Conservation (phyloP, 179 eudicot genomes). For the Heliamphora pulchella region DNA sequence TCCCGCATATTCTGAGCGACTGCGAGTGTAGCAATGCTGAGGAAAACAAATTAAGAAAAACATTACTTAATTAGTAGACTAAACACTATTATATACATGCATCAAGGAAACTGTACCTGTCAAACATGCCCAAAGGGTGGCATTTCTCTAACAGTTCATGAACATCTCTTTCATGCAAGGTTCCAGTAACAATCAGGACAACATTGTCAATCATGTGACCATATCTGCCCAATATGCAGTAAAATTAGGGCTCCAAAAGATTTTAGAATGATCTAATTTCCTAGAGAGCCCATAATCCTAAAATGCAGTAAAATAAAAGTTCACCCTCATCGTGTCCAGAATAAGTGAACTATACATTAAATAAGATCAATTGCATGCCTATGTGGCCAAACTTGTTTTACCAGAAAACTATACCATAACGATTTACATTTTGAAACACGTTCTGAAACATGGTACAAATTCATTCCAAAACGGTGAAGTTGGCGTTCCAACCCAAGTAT, state of each 20-base stretch:
- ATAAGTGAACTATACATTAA: background rate
- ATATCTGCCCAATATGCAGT: constrained; percentile 41
- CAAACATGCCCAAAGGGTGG: constrained; percentile 98
- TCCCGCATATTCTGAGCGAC: constrained; percentile 99
- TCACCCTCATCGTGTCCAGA: background rate
- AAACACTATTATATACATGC: background rate
- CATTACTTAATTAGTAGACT: constrained; percentile 9
- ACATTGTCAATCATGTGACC: constrained; percentile 99
- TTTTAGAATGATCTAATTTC: background rate
- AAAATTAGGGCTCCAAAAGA: constrained; percentile 7
- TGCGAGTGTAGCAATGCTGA: constrained; percentile 91
- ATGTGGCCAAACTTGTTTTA: background rate
- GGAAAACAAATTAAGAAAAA: constrained; percentile 19
- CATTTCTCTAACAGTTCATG: constrained; percentile 96
- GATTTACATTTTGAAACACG: too few species aligned
- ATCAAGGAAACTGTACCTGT: constrained; percentile 51
- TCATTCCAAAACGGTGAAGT: too few species aligned
- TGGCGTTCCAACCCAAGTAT: too few species aligned
- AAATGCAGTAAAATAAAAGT: background rate
- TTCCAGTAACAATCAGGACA: constrained; percentile 94
- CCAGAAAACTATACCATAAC: too few species aligned
- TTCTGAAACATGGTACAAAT: too few species aligned
- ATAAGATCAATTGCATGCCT: background rate
- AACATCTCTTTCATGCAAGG: constrained; percentile 98
- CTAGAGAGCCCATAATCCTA: background rate